These are phyloP conservation scores for Ambrosiella beaveri DNA, from an alignment of 2,329 filamentous ascomycete species.

Conservation along the genomic window DNA sequence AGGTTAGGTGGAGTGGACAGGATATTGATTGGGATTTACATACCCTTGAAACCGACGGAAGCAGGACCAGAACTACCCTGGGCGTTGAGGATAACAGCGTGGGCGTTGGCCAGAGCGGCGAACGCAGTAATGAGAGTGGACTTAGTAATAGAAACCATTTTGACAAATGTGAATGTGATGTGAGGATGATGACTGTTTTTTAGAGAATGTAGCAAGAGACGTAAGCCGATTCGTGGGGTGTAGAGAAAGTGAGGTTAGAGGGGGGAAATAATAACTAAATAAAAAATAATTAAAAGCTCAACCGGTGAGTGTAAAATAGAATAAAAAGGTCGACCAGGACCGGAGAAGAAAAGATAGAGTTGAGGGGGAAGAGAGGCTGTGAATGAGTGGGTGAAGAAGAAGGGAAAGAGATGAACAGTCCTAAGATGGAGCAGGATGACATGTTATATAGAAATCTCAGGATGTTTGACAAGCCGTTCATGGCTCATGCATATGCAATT, in stretches of 20 bases:
- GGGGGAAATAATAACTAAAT: constrained; percentile 15
- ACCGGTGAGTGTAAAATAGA: constrained; percentile 11
- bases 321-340: constrained; percentile 13
- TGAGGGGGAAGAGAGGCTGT: constrained; percentile 3
- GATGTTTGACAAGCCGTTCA: neutral
- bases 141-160: constrained; percentile 22
- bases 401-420: constrained; percentile 2
- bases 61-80: constrained; percentile 28
- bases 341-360: constrained; percentile 11
- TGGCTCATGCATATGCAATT: neutral
- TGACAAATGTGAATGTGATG: constrained; percentile 16
- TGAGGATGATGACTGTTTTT: constrained; percentile 10
- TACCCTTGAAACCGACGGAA: constrained; percentile 33
- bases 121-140: constrained; percentile 18
- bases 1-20: constrained; percentile 1
- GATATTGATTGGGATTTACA: neutral
- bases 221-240: neutral
- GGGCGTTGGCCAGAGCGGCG: constrained; percentile 21
- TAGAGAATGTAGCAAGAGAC: constrained; percentile 4
- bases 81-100: constrained; percentile 30
- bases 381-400: constrained; percentile 12
- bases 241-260: neutral
- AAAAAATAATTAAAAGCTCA: constrained; percentile 15
- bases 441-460: constrained; percentile 8
- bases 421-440: neutral